These are phyloP conservation scores for Eucalyptus rudis DNA, from an alignment of 345 rosid species.

Conservation along the genomic window DNA sequence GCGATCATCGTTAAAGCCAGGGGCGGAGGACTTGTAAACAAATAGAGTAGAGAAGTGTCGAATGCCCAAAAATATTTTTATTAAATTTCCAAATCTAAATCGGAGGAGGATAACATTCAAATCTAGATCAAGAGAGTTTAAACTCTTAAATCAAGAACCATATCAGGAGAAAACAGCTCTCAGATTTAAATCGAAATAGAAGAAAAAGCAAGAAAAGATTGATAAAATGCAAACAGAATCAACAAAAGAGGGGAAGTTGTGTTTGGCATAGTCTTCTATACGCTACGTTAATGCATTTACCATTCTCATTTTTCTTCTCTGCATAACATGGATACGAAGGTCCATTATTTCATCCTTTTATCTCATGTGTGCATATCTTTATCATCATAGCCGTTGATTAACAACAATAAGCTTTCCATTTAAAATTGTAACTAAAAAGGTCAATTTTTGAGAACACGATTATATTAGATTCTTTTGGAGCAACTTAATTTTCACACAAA, in stretches of 20 bases:
- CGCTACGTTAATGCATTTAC: not conserved
- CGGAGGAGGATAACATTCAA: fast-evolving
- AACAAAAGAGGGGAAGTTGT: no score
- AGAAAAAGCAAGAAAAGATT: no score
- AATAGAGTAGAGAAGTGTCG: no score
- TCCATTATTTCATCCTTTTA: not conserved
- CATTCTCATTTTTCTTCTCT: not conserved
- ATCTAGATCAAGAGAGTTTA: no score
- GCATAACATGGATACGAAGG: not conserved
- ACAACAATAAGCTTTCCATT: not conserved
- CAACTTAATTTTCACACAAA: not conserved
- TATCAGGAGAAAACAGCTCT: no score
- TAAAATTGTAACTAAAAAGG: not conserved
- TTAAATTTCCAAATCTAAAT: no score
- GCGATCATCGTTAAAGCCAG: no score
- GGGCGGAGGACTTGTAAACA: no score
- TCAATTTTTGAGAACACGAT: not conserved
- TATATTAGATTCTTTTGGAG: not conserved
- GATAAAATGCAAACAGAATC: no score
- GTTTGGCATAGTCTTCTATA: not conserved
- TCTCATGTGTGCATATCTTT: not conserved
- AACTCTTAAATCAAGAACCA: no score
- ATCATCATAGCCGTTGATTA: not conserved
- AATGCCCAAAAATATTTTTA: no score
- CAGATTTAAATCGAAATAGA: no score